phyloP scores from a whole-genome alignment of 1,284 basidiomycete genomes.

The Tetrapyrgos nigripes region DNA sequence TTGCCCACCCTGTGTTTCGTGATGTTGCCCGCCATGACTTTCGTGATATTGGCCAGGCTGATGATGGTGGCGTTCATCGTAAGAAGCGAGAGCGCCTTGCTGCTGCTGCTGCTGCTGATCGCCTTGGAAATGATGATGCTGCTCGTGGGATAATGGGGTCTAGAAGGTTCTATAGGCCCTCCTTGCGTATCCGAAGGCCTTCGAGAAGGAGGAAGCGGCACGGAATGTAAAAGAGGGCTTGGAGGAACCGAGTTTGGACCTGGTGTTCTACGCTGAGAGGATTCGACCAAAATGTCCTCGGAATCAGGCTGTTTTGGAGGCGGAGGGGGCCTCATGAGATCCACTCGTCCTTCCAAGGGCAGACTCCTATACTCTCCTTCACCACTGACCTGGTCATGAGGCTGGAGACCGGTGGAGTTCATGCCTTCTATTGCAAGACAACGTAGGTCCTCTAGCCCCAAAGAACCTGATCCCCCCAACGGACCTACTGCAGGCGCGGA shows the following conservation, averaged over 20 bases:
- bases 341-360: conserved; percentile 86
- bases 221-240: conserved; percentile 43
- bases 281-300: conserved; percentile 9
- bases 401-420: conserved; percentile 31
- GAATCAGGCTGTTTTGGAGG: conserved; percentile 38
- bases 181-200: not conserved
- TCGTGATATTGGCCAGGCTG: not conserved
- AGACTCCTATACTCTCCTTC: conserved; percentile 80
- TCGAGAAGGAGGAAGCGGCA: conserved; percentile 41
- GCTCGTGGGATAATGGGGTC: not conserved
- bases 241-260: conserved; percentile 58
- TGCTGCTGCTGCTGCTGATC: conserved; percentile 5
- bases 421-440: conserved; percentile 70
- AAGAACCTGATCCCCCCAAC: conserved; percentile 30
- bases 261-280: conserved; percentile 49
- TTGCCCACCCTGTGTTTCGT: no score
- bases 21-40: no score
- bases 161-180: not conserved
- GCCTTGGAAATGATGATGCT: not conserved
- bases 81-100: not conserved
- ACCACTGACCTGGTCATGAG: conserved; percentile 32
- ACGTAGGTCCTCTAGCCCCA: conserved; percentile 76
- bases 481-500: conserved; percentile 14
- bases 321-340: conserved; percentile 72
- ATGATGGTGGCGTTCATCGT: not conserved